Evolutionary conservation across 306 rosid species (phyloP).

Genomic region (Glycine soja): DNA sequence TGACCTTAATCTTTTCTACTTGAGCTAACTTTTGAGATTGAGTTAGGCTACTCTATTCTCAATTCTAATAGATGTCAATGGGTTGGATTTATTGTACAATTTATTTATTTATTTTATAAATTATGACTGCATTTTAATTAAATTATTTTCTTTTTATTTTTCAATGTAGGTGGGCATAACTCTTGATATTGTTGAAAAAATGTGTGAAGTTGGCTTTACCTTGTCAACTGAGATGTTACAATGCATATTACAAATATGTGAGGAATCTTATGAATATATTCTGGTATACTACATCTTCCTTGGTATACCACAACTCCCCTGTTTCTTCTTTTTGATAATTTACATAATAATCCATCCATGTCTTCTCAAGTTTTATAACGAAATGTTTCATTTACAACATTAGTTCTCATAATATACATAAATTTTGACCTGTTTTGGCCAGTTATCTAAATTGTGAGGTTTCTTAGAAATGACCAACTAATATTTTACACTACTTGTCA

Average conservation of each 20-base stretch:
- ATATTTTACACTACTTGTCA: neutral
- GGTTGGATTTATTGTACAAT: too few relatives aligned
- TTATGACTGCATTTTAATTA: slow-evolving; percentile 26
- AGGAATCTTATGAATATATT: slow-evolving; percentile 64
- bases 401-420: neutral
- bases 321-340: slow-evolving; percentile 20
- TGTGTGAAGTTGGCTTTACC: slow-evolving; percentile 68
- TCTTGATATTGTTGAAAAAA: slow-evolving; percentile 69
- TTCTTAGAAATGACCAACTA: neutral
- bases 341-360: slow-evolving; percentile 8
- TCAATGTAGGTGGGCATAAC: slow-evolving; percentile 69
- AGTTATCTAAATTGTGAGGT: neutral
- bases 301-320: slow-evolving; percentile 1
- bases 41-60: too few relatives aligned
- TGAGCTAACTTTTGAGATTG: too few relatives aligned
- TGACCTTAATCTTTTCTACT: too few relatives aligned
- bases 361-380: too few relatives aligned
- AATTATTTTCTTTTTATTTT: slow-evolving; percentile 18
- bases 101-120: too few relatives aligned
- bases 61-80: too few relatives aligned
- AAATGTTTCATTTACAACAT: neutral
- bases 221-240: slow-evolving; percentile 56
- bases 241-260: slow-evolving; percentile 61
- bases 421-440: neutral
- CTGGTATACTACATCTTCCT: slow-evolving; percentile 61